Evolutionary conservation across 2,329 filamentous ascomycete genomes (phyloP).

Genomic region (Coniochaeta prunicola): DNA sequence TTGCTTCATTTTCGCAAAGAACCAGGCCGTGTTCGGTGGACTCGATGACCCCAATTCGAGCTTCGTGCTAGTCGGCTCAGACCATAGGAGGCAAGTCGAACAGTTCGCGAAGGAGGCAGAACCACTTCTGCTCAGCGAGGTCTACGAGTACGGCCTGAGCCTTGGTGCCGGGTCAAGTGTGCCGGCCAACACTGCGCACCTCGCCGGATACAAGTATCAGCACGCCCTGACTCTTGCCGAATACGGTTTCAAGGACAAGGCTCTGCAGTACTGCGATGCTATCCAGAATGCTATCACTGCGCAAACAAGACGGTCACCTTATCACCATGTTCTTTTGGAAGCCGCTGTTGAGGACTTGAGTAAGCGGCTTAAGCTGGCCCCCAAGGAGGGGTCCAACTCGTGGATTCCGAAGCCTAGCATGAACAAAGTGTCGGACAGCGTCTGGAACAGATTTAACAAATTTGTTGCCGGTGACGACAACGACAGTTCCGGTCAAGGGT

Average conservation of each 20-base stretch:
- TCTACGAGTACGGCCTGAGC: slow-evolving; percentile 85
- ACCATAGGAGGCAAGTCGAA: slow-evolving; percentile 65
- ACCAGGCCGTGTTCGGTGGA: slow-evolving; percentile 66
- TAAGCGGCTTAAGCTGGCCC: slow-evolving; percentile 76
- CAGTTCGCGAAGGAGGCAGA: slow-evolving; percentile 76
- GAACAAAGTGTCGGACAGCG: slow-evolving; percentile 86
- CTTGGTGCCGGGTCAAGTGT: slow-evolving; percentile 53
- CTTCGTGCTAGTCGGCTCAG: slow-evolving; percentile 78
- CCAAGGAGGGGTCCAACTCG: slow-evolving; percentile 71
- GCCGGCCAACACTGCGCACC: slow-evolving; percentile 62
- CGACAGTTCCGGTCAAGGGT: slow-evolving; percentile 52
- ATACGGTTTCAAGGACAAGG: slow-evolving; percentile 72
- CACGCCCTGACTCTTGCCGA: slow-evolving; percentile 82
- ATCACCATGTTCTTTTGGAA: slow-evolving; percentile 73
- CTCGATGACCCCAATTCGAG: slow-evolving; percentile 71
- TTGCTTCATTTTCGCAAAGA: slow-evolving; percentile 82
- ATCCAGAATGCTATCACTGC: slow-evolving; percentile 70
- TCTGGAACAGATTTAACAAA: slow-evolving; percentile 91
- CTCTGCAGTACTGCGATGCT: slow-evolving; percentile 84
- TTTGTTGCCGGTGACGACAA: slow-evolving; percentile 90
- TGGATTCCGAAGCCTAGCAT: slow-evolving; percentile 96
- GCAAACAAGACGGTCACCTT: slow-evolving; percentile 76
- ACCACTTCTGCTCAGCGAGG: slow-evolving; percentile 86
- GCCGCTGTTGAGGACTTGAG: slow-evolving; percentile 74
- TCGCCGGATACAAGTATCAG: slow-evolving; percentile 86